Percentiles rank a stretch among this genome's conserved stretches.
These are phyloP conservation scores for Nakazawaea anatomiae DNA, from an alignment of 805 yeast species.

Conservation along the genomic window DNA sequence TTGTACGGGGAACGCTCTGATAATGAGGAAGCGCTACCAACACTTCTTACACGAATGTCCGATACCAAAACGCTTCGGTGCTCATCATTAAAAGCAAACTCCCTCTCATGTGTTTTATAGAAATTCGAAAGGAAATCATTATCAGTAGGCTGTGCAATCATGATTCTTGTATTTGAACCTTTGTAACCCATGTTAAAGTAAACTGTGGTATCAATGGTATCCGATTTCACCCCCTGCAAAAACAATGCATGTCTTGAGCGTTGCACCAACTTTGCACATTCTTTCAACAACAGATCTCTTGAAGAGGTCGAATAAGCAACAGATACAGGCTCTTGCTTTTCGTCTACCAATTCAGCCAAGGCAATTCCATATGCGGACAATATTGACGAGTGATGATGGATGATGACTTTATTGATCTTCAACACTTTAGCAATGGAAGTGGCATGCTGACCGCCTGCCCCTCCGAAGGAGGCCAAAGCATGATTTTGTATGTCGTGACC, in stretches of 20 bases:
- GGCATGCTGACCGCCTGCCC: constrained; percentile 32
- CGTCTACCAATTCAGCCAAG: constrained; percentile 25
- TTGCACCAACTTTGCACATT: constrained; percentile 14
- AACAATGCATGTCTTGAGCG: constrained; percentile 15
- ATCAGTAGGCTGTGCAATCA: constrained; percentile 19
- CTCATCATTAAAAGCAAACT: constrained; percentile 24
- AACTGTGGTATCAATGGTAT: constrained; percentile 8
- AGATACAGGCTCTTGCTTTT: constrained; percentile 23
- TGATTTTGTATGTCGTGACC: constrained; percentile 27
- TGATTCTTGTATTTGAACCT: constrained; percentile 23
- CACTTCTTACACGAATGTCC: constrained; percentile 27
- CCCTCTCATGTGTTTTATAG: constrained; percentile 23
- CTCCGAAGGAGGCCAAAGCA: constrained; percentile 29
- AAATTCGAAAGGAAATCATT: constrained; percentile 18
- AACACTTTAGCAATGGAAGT: constrained; percentile 23
- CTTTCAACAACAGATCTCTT: constrained; percentile 5
- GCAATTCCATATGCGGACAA: constrained; percentile 33
- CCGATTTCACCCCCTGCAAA: constrained; percentile 10
- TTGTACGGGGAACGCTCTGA: constrained; percentile 20
- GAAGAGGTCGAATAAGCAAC: constrained; percentile 13
- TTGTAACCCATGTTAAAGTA: constrained; percentile 12
- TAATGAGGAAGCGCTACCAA: constrained; percentile 19
- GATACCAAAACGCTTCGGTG: constrained; percentile 21
- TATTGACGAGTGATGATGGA: constrained; percentile 28
- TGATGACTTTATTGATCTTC: constrained; percentile 24